Conservation (phyloP, 148 eudicot genomes). For the Spergularia marina region DNA sequence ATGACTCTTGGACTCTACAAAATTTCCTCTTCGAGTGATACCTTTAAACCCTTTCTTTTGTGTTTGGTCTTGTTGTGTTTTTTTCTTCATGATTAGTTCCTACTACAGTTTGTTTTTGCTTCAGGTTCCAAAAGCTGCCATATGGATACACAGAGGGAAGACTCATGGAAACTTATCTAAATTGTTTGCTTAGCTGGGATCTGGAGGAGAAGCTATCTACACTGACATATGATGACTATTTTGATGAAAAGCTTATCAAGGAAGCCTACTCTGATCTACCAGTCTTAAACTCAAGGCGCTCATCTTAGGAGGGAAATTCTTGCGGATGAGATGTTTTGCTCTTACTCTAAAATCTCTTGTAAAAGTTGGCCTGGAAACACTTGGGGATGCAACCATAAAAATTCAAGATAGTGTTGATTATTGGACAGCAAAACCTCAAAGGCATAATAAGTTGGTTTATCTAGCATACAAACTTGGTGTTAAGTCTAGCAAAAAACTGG, state of each 20-base stretch:
- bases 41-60: not conserved
- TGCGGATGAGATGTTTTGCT: constrained; percentile 3
- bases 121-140: not conserved
- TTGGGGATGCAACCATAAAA: not conserved
- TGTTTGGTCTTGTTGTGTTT: not conserved
- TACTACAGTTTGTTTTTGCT: not conserved
- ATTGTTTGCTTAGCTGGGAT: not conserved
- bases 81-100: not conserved
- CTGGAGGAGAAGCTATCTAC: not conserved
- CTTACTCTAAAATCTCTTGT: not conserved
- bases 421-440: not conserved
- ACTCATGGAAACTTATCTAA: not conserved
- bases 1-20: not conserved
- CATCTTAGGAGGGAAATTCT: constrained; percentile 9
- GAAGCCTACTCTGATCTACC: not conserved
- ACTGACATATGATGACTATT: constrained; percentile 17
- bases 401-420: constrained; percentile 7
- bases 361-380: not conserved
- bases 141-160: not conserved
- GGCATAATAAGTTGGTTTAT: not conserved
- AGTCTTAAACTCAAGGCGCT: not conserved
- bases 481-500: not conserved
- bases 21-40: not conserved
- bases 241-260: not conserved
- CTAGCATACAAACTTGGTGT: not conserved